A percentile compares a stretch with the other conserved stretches of the same genome.
Evolutionary conservation across 306 rosid genomes (phyloP).

Genomic region (Lagenaria siceraria): DNA sequence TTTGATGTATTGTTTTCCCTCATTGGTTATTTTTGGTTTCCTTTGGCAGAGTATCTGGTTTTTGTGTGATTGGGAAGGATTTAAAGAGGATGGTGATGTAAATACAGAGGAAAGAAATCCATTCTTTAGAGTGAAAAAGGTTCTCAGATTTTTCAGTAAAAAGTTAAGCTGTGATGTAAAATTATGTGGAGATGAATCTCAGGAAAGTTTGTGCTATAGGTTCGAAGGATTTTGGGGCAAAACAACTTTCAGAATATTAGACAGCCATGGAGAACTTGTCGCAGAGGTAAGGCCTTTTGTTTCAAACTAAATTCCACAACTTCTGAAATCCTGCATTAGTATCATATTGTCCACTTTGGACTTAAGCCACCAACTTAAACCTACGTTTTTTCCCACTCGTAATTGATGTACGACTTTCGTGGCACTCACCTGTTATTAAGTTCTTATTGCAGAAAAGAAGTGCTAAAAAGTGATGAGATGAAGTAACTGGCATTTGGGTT

Average conservation of each 20-base stretch:
- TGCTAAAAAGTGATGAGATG: slow-evolving; percentile 11
- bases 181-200: neutral
- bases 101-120: neutral
- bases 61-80: neutral
- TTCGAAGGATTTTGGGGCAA: slow-evolving; percentile 22
- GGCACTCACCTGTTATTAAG: too few species aligned
- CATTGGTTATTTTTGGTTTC: neutral
- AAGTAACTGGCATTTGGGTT: neutral
- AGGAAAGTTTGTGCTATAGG: slow-evolving; percentile 9
- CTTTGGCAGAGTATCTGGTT: neutral
- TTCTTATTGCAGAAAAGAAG: slow-evolving; percentile 5
- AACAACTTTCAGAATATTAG: slow-evolving; percentile 35
- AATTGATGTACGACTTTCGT: neutral
- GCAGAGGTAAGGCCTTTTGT: slow-evolving; percentile 49
- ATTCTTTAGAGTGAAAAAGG: slow-evolving; percentile 16
- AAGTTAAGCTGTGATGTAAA: slow-evolving; percentile 5
- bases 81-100: neutral
- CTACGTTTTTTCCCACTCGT: neutral
- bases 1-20: neutral
- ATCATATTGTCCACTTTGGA: neutral
- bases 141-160: neutral
- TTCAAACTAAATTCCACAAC: neutral
- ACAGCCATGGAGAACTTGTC: slow-evolving; percentile 28
- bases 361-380: too few species aligned
- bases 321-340: neutral